phyloP scores from a whole-genome alignment of 2,329 filamentous ascomycete genomes.

The Arthrobotrys musiformis region DNA sequence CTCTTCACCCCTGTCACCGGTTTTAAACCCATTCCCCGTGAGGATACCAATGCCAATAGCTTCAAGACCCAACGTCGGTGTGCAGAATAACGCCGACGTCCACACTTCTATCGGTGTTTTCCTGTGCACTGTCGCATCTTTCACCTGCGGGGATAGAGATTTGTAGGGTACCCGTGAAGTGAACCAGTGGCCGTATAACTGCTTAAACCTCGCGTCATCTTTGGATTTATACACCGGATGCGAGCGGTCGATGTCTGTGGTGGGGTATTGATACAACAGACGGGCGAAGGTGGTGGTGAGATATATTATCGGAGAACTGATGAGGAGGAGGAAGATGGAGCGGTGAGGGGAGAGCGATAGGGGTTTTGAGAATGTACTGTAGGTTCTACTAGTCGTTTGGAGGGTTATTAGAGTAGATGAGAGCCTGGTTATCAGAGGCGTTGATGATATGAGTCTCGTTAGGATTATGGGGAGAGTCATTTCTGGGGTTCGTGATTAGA shows the following conservation, averaged over 20 bases:
- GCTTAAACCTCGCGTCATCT: slow-evolving; percentile 34
- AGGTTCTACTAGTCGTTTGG: not conserved
- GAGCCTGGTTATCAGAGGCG: not conserved
- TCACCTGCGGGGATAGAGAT: not conserved
- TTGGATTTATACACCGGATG: slow-evolving; percentile 34
- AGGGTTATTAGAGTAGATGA: not conserved
- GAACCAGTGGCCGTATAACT: slow-evolving; percentile 42
- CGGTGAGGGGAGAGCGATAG: slow-evolving; percentile 11
- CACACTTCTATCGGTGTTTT: slow-evolving; percentile 30
- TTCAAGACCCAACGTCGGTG: slow-evolving; percentile 39
- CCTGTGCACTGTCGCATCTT: not conserved
- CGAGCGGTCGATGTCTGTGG: slow-evolving; percentile 30
- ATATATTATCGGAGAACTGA: slow-evolving; percentile 33
- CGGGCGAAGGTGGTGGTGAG: slow-evolving; percentile 29
- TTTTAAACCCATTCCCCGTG: slow-evolving; percentile 28
- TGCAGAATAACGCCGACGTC: slow-evolving; percentile 45
- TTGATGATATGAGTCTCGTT: not conserved
- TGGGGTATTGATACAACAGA: slow-evolving; percentile 35
- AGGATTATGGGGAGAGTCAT: not conserved
- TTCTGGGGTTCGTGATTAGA: not conserved
- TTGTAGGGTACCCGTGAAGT: slow-evolving; percentile 15
- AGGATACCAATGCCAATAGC: slow-evolving; percentile 5
- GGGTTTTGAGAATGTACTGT: not conserved
- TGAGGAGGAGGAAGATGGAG: slow-evolving; percentile 17
- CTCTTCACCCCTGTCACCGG: slow-evolving; percentile 22